A percentile compares a stretch with the other conserved stretches of the same genome.
Conservation (phyloP, 202 grass and related monocot species). For the Alloteropsis angusta region DNA sequence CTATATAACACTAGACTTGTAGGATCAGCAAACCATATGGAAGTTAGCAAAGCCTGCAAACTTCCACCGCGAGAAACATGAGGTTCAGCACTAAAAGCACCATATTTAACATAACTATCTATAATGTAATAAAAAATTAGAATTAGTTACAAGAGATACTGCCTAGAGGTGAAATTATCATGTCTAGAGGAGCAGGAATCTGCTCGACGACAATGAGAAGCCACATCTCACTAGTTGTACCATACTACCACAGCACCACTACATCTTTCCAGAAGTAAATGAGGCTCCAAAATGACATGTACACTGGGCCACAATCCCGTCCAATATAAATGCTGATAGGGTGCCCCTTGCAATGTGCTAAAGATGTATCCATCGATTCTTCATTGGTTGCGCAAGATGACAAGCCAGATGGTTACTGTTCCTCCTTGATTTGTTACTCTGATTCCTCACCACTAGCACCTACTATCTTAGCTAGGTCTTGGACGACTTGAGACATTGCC, state of each 20-base stretch:
- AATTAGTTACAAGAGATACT: constrained; percentile 42
- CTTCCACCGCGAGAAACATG: neutral
- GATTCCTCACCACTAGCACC: constrained; percentile 38
- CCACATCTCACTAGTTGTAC: neutral
- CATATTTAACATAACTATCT: constrained; percentile 6
- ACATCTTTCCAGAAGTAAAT: constrained; percentile 23
- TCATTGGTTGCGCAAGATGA: neutral
- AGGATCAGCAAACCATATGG: neutral
- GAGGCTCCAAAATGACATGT: constrained; percentile 39
- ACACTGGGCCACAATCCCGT: constrained; percentile 13
- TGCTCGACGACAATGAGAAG: constrained; percentile 10
- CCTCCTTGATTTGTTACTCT: constrained; percentile 31
- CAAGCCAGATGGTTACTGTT: neutral
- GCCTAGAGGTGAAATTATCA: constrained; percentile 17
- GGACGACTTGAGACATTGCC: constrained; percentile 60
- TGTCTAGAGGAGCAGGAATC: constrained; percentile 19
- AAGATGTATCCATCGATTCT: constrained; percentile 9
- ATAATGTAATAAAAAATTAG: constrained; percentile 23
- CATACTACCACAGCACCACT: neutral
- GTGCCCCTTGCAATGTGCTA: neutral
- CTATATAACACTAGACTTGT: neutral
- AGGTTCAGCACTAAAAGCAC: neutral
- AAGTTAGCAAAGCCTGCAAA: neutral
- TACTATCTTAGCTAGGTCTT: constrained; percentile 49
- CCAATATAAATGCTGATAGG: constrained; percentile 10